Evolutionary conservation across 345 rosid genomes (phyloP), one percentile per base, ranked within the genome.

Genomic region (Gossypium australe): DNA sequence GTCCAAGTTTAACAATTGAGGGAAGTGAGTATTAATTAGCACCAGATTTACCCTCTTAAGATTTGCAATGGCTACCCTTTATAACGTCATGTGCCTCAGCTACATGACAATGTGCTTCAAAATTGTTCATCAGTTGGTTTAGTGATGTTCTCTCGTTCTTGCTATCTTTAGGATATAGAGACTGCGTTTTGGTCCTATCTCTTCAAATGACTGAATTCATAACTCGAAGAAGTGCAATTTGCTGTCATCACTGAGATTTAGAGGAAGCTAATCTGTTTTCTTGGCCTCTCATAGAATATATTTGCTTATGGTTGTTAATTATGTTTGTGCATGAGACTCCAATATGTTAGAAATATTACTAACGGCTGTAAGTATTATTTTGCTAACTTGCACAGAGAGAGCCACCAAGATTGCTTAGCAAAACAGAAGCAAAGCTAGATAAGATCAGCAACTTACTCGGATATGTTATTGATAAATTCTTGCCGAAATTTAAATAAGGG

Each of bases 381-480:
- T 45, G 12, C 22, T 66, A 20, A 45, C 53, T 66, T 20, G 53
- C 64, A 83, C 87, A 63, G 2, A 78, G 87, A 79, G 94, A 85
- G 75, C 80, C 87, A 22, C 6, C 38, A 34, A 81, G 82, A 66
- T 68, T 74, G 48, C 84, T 83, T 67, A 82, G 82, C 78, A 77
- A 85, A 69, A 22, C 61, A 20, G 87, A 82, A 74, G 65, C 72
- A 0, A 87, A 84, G 72, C 57, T 82, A 29, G 92, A 90, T 78
- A 85, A 75, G 62, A 67, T 90, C 82, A 84, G 89, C 80, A 79
- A 75, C 77, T 82, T 88, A 71, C 94, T 87, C 20, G 86, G 83
- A 45, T 86, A 87, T 76, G 76, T 87, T 53, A 58, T 84, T 47
- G 86, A 87, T 71, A 86, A 86, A 70, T 81, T 89, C 52, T 80